These are phyloP conservation scores for Helicocarpus griseus DNA, from an alignment of 2,329 filamentous ascomycete genomes.

Conservation along the genomic window DNA sequence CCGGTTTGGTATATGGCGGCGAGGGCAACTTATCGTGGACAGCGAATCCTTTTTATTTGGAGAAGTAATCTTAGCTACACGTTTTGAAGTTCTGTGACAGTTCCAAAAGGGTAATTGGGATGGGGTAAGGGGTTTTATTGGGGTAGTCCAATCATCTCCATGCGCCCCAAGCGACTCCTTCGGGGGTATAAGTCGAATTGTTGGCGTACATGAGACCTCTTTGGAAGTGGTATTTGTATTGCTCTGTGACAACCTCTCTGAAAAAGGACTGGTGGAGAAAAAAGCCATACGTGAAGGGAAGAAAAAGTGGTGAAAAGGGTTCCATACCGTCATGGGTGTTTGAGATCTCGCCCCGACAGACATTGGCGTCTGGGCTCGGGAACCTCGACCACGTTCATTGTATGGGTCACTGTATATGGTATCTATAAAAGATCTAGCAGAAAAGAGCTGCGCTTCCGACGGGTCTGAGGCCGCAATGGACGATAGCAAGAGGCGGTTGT, in stretches of 20 bases:
- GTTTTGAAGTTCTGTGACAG: conserved; percentile 16
- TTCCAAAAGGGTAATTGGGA: conserved; percentile 21
- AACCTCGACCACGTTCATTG: conserved; percentile 49
- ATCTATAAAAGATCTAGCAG: conserved; percentile 69
- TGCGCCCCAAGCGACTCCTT: neutral
- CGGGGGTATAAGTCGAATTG: conserved; percentile 7
- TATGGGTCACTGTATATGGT: conserved; percentile 59
- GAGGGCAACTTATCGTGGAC: conserved; percentile 47
- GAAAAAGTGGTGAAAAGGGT: conserved; percentile 21
- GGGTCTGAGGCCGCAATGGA: conserved; percentile 68
- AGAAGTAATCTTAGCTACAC: conserved; percentile 29
- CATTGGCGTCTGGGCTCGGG: conserved; percentile 61
- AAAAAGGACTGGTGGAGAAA: conserved; percentile 12
- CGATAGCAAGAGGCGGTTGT: conserved; percentile 54
- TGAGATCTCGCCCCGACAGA: conserved; percentile 45
- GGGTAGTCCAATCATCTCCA: conserved; percentile 1
- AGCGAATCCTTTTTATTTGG: conserved; percentile 44
- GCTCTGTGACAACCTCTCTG: conserved; percentile 8
- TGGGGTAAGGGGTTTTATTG: conserved; percentile 7
- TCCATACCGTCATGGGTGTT: conserved; percentile 36
- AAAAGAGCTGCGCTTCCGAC: conserved; percentile 68
- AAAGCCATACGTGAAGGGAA: conserved; percentile 13
- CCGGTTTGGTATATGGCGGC: conserved; percentile 54
- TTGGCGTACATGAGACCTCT: conserved; percentile 7
- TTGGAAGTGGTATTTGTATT: conserved; percentile 7